phyloP scores from a whole-genome alignment of 805 yeast genomes.

The Ogataea polymorpha region DNA sequence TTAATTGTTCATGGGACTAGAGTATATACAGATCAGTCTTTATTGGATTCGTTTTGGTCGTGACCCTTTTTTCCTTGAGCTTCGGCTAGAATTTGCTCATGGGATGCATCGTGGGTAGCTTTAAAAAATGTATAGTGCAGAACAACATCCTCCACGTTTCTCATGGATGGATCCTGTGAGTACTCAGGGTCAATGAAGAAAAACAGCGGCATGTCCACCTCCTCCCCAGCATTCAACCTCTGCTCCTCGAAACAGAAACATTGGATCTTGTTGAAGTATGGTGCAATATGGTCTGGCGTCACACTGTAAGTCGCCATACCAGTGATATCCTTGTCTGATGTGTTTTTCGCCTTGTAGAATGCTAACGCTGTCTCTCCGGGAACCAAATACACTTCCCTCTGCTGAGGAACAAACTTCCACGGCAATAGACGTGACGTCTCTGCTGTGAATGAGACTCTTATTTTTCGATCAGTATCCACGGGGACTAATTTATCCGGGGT shows the following conservation, averaged over 20 bases:
- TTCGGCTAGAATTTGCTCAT: constrained; percentile 26
- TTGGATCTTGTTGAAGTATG: constrained; percentile 93
- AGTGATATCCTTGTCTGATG: constrained; percentile 81
- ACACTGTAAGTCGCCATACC: constrained; percentile 99
- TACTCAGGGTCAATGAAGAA: constrained; percentile 96
- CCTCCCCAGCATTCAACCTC: constrained; percentile 89
- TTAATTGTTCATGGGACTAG: not conserved
- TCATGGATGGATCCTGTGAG: constrained; percentile 88
- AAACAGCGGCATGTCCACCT: constrained; percentile 98
- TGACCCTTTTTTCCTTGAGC: constrained; percentile 13
- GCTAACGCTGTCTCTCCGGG: constrained; percentile 99
- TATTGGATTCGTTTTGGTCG: not conserved
- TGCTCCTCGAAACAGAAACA: constrained; percentile 99
- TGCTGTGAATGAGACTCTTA: constrained; percentile 83
- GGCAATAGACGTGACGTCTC: constrained; percentile 89
- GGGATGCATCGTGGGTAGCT: constrained; percentile 38
- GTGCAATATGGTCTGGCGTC: constrained; percentile 94
- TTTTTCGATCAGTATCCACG: constrained; percentile 77
- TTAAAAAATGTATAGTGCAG: constrained; percentile 91
- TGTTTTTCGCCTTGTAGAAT: constrained; percentile 87
- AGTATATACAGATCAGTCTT: constrained; percentile 1
- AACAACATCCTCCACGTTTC: constrained; percentile 84
- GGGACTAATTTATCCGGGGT: constrained; percentile 87
- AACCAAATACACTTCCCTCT: constrained; percentile 83
- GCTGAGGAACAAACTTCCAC: constrained; percentile 94